Evolutionary conservation across 768 basidiomycete species (phyloP).

Genomic region (Kwoniella heveanensis): DNA sequence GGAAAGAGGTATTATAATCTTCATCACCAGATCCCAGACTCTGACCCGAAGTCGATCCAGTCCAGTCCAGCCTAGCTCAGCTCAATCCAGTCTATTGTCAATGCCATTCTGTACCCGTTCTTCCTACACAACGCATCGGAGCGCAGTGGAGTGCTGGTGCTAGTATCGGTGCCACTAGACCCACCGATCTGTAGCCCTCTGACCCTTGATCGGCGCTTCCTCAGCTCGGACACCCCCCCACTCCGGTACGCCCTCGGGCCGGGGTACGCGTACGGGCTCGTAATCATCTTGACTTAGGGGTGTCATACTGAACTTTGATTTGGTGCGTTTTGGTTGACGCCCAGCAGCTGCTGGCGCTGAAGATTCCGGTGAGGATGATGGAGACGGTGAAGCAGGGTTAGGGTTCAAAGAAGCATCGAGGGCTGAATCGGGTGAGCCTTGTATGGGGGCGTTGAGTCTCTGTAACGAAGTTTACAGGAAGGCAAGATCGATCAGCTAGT

Average conservation of each 20-base stretch:
- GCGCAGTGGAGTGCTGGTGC: too few species aligned
- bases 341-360: slow-evolving; percentile 45
- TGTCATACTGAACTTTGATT: slow-evolving; percentile 39
- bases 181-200: slow-evolving; percentile 44
- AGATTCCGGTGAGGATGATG: slow-evolving; percentile 64
- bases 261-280: slow-evolving; percentile 80
- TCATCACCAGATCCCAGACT: too few species aligned
- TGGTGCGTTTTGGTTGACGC: slow-evolving; percentile 6
- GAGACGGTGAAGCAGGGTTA: slow-evolving; percentile 8
- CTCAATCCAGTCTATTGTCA: too few species aligned
- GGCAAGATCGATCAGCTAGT: not conserved
- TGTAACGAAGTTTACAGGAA: too few species aligned
- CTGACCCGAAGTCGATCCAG: too few species aligned
- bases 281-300: slow-evolving; percentile 64
- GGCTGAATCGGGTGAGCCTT: slow-evolving; percentile 6
- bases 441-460: slow-evolving; percentile 28
- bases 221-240: slow-evolving; percentile 65
- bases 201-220: slow-evolving; percentile 46
- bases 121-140: too few species aligned
- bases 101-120: too few species aligned
- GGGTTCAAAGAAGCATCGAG: slow-evolving; percentile 6
- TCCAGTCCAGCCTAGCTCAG: too few species aligned
- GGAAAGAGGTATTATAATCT: too few species aligned
- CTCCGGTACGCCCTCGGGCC: slow-evolving; percentile 86
- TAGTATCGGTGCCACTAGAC: too few species aligned